Evolutionary conservation across 2,329 filamentous ascomycete genomes (phyloP), one percentile per base, ranked within the genome.

Genomic region (Hymenoscyphus salicellus): DNA sequence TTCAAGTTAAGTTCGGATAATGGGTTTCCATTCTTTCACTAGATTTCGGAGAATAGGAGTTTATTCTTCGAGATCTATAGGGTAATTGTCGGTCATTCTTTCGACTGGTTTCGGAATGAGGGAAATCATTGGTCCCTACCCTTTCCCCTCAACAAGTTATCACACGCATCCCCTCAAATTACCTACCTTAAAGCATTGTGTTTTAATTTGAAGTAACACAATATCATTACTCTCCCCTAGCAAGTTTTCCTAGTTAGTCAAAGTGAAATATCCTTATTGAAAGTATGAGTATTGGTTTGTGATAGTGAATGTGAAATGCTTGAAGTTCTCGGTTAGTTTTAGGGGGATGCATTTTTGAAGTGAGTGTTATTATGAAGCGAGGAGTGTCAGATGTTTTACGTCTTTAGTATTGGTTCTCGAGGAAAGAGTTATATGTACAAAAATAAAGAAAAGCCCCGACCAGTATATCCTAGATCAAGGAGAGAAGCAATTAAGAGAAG

Each of bases 401-500:
- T 49, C 46, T 46, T 43, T 60, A 20, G 30, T 43, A 46, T 43
- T 43, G 38, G 14, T 49, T 32, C 14, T 30, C 26, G 41, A 32
- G 36, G 28, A 28, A 23, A 60, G n/a, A 33, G 41, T 55, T 46
- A 26, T 38, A 60, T 17, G 62, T 43, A 65, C 10, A 63, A 55
- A 56, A 28, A 57, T 10, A 41, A 23, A 55, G 58, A 26, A 55
- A 16, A 28, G 55, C 17, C 55, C 63, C 55, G 17, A 58, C 59
- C 52, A 55, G 41, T 14, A 23, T 11, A 32, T n/a, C 55, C 62
- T 49, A 56, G 46, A 57, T 55, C 32, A 63, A 49, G 23, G 41
- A 61, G 32, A 58, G 30, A 32, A 56, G 32, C 33, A 61, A 64
- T 49, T 64, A 58, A 56, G n/a, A 61, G 61, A 41, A 61, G 16